Base-by-base conservation (phyloP, 805 yeast species). In the Lachancea thermotolerans region DNA sequence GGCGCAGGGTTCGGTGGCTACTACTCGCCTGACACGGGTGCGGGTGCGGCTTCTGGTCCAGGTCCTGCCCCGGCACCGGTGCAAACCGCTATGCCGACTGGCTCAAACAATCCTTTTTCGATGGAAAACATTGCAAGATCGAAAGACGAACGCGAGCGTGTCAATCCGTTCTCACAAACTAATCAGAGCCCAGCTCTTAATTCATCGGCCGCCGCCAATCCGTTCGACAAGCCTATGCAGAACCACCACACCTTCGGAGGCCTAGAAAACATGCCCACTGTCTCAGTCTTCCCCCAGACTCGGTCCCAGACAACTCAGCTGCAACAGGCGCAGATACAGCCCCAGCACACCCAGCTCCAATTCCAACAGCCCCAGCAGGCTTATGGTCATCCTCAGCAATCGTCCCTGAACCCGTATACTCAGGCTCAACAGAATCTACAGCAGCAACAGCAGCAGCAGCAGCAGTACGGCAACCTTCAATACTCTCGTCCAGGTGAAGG, bases 1-100 rank as follows among this genome's bases (percentile, higher is more conserved):
- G 83, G 82, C 11, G 72, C 72, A 31, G 85, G 84, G 0, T 78
- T 79, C 60, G 83, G 83, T 10, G 80, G 79, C 1, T 74, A 71
- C 54, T 18, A 12, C 21, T 44, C 62, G 2, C 37, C 39, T 34
- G 35, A 50, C 10, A n/a, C 50, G 29, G 30, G 44, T 34, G 16
- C 44, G 30, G 30, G 21, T 11, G 21, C 38, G 37, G 48, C 29
- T 32, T 40, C 16, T 2, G 30, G 31, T 29, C 9, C 56, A 10
- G 30, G 3, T 35, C 42, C 16, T 12, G 33, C 33, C 12, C 33
- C 4, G 14, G 42, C 43, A 3, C 38, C 51, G 11, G 48, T 47
- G 31, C 57, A 46, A 29, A 17, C 14, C n/a, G 56, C 54, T 28
- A 53, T 52, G 36, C 48, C 53, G 14, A 62, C 66, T 3, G 67